Percentiles rank a stretch among this genome's conserved stretches.
Evolutionary conservation across 2,329 filamentous ascomycete species (phyloP).

Genomic region (Pseudogymnoascus sp.): DNA sequence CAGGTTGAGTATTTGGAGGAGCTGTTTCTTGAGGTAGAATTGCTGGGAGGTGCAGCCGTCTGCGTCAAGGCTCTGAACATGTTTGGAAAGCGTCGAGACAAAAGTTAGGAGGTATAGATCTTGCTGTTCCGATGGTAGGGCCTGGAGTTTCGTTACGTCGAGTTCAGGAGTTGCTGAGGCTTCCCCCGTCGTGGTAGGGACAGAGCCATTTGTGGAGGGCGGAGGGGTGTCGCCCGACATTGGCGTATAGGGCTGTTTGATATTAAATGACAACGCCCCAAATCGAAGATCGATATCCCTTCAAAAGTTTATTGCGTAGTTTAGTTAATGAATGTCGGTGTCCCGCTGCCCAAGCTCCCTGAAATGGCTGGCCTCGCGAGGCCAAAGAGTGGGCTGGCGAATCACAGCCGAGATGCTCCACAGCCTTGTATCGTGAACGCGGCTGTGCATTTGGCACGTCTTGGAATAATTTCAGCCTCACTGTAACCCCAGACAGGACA

Average conservation of each 20-base stretch:
- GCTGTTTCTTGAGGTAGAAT: slow-evolving; percentile 84
- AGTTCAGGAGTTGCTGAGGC: slow-evolving; percentile 63
- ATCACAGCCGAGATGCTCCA: slow-evolving; percentile 5
- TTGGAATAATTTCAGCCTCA: slow-evolving; percentile 9
- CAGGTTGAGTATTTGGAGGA: slow-evolving; percentile 87
- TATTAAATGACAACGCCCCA: not conserved
- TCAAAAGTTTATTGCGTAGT: not conserved
- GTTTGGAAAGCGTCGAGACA: slow-evolving; percentile 71
- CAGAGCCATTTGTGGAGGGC: slow-evolving; percentile 28
- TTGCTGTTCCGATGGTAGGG: slow-evolving; percentile 88
- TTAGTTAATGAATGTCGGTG: slow-evolving; percentile 1
- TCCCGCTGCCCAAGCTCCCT: slow-evolving; percentile 1
- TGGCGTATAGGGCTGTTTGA: not conserved
- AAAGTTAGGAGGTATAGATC: slow-evolving; percentile 90
- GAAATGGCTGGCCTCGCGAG: slow-evolving; percentile 4
- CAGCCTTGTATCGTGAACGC: not conserved
- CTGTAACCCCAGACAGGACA: not conserved
- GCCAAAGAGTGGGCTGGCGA: slow-evolving; percentile 5
- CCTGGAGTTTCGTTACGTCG: slow-evolving; percentile 81
- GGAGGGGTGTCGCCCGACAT: slow-evolving; percentile 27
- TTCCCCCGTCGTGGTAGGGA: slow-evolving; percentile 30
- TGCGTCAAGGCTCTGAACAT: slow-evolving; percentile 65
- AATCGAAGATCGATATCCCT: slow-evolving; percentile 1
- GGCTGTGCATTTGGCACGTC: not conserved
- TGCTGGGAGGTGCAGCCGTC: slow-evolving; percentile 86